phyloP scores from a whole-genome alignment of 495 filamentous ascomycete species.

The Niebla homalea region DNA sequence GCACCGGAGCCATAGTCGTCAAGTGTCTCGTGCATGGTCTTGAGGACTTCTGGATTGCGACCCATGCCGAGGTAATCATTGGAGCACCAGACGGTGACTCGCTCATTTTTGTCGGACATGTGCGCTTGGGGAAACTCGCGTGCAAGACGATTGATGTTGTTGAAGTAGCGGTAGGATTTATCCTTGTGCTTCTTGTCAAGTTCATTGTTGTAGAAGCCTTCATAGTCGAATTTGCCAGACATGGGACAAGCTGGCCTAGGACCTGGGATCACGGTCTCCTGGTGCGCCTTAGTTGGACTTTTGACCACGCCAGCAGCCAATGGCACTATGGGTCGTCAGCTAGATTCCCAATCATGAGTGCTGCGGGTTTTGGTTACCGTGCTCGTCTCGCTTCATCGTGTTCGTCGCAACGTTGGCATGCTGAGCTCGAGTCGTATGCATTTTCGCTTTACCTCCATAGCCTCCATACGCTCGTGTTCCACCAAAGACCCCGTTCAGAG shows the following conservation, averaged over 20 bases:
- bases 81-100: conserved; percentile 98
- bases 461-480: conserved; percentile 34
- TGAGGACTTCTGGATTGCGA: conserved; percentile 72
- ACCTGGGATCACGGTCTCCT: conserved; percentile 21
- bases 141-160: conserved; percentile 98
- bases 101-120: conserved; percentile 68
- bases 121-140: conserved; percentile 94
- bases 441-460: conserved; percentile 47
- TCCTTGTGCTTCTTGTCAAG: conserved; percentile 99
- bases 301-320: conserved; percentile 13
- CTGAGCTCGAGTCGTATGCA: conserved; percentile 66
- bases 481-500: conserved; percentile 26
- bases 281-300: conserved; percentile 1
- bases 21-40: conserved; percentile 85
- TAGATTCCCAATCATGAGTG: not conserved
- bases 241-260: conserved; percentile 32
- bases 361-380: conserved; percentile 32
- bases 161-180: conserved; percentile 99
- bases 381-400: conserved; percentile 45
- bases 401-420: conserved; percentile 60
- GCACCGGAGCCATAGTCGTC: conserved; percentile 93
- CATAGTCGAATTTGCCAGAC: conserved; percentile 65
- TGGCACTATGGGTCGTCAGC: not conserved
- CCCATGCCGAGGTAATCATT: conserved; percentile 99
- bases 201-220: conserved; percentile 75